Conservation (phyloP, 176 grass and related monocot species). For the Juncus effusus region DNA sequence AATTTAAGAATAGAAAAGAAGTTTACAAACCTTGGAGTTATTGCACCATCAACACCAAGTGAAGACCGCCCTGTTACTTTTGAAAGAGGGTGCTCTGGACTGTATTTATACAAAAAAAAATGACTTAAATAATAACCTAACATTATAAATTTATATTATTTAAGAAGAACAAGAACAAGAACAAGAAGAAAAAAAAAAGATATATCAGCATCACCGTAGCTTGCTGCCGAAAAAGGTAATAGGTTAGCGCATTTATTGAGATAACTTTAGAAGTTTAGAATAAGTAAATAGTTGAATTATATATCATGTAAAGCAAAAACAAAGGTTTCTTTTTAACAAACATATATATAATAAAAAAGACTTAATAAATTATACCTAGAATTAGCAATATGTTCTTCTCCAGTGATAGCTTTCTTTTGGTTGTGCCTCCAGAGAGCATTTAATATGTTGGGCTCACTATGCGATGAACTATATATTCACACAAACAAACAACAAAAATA, state of each 20-base stretch:
- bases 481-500: constrained; percentile 19
- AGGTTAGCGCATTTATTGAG: neutral
- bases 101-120: constrained; percentile 44
- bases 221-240: neutral
- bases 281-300: constrained; percentile 14
- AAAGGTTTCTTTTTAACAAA: neutral
- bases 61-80: constrained; percentile 80
- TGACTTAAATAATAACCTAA: neutral
- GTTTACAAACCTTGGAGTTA: constrained; percentile 63
- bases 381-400: constrained; percentile 67
- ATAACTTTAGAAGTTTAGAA: constrained; percentile 3
- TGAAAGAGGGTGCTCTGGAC: constrained; percentile 80
- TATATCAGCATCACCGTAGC: constrained; percentile 7
- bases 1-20: no score
- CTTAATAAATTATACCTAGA: constrained; percentile 57
- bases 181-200: constrained; percentile 9
- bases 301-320: neutral
- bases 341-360: neutral
- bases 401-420: constrained; percentile 74
- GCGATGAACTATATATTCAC: constrained; percentile 65
- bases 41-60: constrained; percentile 86
- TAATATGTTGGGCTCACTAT: constrained; percentile 94
- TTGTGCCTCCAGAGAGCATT: constrained; percentile 77
- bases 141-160: neutral
- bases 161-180: constrained; percentile 13